Percentiles rank a stretch among this genome's conserved stretches.
phyloP scores from a whole-genome alignment of 1,284 basidiomycete genomes.

The Moesziomyces antarcticus region DNA sequence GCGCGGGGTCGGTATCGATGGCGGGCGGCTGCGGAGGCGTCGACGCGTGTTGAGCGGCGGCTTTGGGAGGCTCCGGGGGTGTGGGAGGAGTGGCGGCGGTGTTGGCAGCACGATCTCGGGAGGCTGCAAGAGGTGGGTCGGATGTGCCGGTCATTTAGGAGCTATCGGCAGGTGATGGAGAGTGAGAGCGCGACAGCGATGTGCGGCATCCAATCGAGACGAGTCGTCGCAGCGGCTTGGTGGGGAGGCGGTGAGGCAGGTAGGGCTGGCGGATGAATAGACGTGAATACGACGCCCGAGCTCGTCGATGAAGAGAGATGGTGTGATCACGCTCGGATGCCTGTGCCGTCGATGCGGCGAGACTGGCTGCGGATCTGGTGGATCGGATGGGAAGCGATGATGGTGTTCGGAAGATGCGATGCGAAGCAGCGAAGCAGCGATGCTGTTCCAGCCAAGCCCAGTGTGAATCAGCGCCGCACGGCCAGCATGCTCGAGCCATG shows the following conservation, averaged over 20 bases:
- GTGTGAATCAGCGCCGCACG: neutral
- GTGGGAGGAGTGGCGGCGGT: neutral
- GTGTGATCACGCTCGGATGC: neutral
- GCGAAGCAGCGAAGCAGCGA: no score
- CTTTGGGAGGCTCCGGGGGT: constrained; percentile 3
- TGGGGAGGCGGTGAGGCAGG: neutral
- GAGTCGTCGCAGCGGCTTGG: neutral
- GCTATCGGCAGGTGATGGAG: neutral
- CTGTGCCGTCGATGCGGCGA: neutral
- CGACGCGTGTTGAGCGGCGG: neutral
- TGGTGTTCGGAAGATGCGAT: neutral
- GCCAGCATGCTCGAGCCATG: neutral
- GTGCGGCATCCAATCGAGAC: neutral
- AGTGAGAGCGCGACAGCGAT: neutral
- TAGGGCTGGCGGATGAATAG: no score
- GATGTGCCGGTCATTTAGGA: constrained; percentile 35
- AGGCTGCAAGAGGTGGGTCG: constrained; percentile 18
- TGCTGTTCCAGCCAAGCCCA: neutral
- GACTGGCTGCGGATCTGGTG: neutral
- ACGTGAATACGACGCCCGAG: no score
- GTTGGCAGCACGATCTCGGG: constrained; percentile 22
- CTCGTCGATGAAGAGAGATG: no score
- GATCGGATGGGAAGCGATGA: neutral
- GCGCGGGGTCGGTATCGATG: constrained; percentile 30
- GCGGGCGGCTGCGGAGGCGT: constrained; percentile 11